A percentile compares a stretch with the other conserved stretches of the same genome.
phyloP scores from a whole-genome alignment of 116 monocot species.

The Posidonia oceanica region DNA sequence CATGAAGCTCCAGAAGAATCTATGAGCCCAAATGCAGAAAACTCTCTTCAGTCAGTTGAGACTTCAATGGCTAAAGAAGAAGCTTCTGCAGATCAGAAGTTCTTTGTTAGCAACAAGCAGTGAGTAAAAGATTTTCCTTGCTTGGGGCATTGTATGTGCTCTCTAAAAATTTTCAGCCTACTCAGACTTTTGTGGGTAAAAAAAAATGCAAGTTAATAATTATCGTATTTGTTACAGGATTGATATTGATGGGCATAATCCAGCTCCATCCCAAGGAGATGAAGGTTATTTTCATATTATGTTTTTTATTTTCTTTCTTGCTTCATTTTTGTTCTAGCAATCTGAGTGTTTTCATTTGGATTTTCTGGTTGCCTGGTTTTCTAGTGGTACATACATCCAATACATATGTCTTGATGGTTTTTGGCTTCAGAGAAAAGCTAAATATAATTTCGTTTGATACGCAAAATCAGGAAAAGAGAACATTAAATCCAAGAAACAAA shows the following conservation, averaged over 20 bases:
- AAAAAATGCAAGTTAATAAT: not conserved
- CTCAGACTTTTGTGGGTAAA: not conserved
- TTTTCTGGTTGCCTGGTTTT: too few species aligned
- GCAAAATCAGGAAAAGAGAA: not conserved
- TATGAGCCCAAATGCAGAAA: not conserved
- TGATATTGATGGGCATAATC: not conserved
- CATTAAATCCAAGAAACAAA: not conserved
- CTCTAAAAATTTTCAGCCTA: not conserved
- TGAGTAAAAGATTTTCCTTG: not conserved
- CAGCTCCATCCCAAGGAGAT: too few species aligned
- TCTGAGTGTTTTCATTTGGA: too few species aligned
- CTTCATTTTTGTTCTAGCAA: too few species aligned
- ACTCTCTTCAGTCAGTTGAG: slow-evolving; percentile 4
- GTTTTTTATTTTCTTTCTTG: too few species aligned
- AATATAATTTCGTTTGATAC: too few species aligned
- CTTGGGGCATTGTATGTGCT: not conserved
- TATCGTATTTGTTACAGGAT: slow-evolving; percentile 1
- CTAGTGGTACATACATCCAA: too few species aligned
- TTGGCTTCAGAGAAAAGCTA: too few species aligned
- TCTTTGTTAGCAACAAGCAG: not conserved
- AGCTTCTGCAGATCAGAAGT: not conserved
- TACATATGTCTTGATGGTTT: too few species aligned
- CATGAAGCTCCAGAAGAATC: slow-evolving; percentile 5
- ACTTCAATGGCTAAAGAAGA: not conserved
- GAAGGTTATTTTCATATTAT: too few species aligned